Conservation (phyloP, 768 basidiomycete species). For the Lactifluus volemus region DNA sequence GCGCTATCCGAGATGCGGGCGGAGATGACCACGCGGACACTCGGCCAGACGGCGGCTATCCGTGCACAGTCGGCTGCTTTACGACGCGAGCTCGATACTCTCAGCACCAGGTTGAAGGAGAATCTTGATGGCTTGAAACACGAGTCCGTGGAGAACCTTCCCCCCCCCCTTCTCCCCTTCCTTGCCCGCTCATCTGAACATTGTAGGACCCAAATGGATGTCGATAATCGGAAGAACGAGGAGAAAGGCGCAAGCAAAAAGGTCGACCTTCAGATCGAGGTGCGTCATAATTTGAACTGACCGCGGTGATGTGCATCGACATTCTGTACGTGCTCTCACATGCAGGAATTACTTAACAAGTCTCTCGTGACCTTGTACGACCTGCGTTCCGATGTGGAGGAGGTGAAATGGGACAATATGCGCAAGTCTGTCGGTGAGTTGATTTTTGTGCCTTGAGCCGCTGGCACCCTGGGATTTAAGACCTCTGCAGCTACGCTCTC, state of each 20-base stretch:
- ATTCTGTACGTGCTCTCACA: neutral
- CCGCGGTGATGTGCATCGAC: neutral
- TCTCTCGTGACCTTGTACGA: constrained; percentile 67
- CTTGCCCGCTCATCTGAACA: neutral
- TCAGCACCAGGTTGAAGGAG: constrained; percentile 91
- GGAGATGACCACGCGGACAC: constrained; percentile 71
- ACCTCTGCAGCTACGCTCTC: constrained; percentile 44
- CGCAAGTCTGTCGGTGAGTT: constrained; percentile 67
- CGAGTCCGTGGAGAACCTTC: constrained; percentile 50
- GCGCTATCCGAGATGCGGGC: constrained; percentile 85
- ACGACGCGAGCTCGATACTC: constrained; percentile 75
- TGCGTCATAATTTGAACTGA: constrained; percentile 25
- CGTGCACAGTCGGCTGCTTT: constrained; percentile 67
- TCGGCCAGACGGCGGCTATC: constrained; percentile 80
- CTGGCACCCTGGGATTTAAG: neutral
- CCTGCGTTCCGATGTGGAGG: constrained; percentile 71
- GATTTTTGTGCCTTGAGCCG: neutral
- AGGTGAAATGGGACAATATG: constrained; percentile 86
- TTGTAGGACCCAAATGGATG: constrained; percentile 87
- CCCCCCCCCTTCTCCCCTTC: neutral
- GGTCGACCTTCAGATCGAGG: constrained; percentile 81
- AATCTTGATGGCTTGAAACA: constrained; percentile 83
- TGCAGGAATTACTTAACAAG: constrained; percentile 67
- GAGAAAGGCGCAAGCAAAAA: constrained; percentile 74
- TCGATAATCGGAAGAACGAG: constrained; percentile 91